phyloP scores from a whole-genome alignment of 345 rosid species.

The Sonneratia caseolaris region DNA sequence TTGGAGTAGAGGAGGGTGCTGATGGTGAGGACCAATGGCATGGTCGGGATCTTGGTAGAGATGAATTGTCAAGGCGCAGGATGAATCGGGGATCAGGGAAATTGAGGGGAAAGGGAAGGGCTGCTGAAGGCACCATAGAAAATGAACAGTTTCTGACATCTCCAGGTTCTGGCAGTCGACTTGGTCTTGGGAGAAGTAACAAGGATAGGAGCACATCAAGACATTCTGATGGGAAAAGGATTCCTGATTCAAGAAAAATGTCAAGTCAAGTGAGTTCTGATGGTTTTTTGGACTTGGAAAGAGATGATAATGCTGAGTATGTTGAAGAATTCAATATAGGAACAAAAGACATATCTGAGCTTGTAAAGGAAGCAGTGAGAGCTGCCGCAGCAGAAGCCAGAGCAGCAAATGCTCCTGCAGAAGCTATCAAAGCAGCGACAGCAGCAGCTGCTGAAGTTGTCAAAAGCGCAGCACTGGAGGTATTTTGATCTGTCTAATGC shows the following conservation, averaged over 20 bases:
- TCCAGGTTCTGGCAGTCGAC: conserved; percentile 58
- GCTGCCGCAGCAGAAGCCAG: conserved; percentile 98
- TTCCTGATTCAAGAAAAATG: conserved; percentile 37
- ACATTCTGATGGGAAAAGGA: conserved; percentile 39
- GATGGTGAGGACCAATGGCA: conserved; percentile 46
- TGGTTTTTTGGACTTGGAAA: conserved; percentile 31
- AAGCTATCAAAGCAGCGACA: conserved; percentile 87
- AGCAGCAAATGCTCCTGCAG: conserved; percentile 72
- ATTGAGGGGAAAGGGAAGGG: conserved; percentile 63
- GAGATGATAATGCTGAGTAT: conserved; percentile 67
- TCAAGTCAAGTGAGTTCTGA: conserved; percentile 32
- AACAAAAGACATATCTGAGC: conserved; percentile 57
- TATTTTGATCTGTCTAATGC: conserved; percentile 9
- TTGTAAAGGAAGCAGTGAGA: conserved; percentile 73
- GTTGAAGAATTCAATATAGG: conserved; percentile 76
- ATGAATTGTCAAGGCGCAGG: conserved; percentile 63
- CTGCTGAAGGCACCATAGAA: conserved; percentile 45
- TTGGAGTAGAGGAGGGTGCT: conserved; percentile 23
- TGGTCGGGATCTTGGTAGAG: conserved; percentile 51
- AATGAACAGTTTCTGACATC: conserved; percentile 47
- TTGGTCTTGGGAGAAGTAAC: conserved; percentile 29
- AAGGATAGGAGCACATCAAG: conserved; percentile 46
- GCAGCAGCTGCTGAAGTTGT: conserved; percentile 97
- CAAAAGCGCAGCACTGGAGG: conserved; percentile 89
- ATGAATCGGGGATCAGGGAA: conserved; percentile 44